These are phyloP conservation scores for Capronia americana DNA, from an alignment of 2,329 filamentous ascomycete genomes.

Conservation along the genomic window DNA sequence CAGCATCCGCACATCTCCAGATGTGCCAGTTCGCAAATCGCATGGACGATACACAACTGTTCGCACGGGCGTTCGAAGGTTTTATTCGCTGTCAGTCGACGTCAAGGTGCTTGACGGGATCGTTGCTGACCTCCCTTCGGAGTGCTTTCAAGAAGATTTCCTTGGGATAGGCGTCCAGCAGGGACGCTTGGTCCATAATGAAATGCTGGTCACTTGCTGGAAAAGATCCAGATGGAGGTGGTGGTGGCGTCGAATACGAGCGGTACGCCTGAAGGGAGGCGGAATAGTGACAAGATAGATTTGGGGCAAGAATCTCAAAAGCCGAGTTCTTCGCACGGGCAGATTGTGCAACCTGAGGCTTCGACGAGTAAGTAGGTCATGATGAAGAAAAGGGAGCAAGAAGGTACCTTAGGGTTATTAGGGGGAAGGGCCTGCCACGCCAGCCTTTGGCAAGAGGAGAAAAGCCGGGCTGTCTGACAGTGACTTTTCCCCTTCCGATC, in stretches of 20 bases:
- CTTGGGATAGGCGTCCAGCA: background rate
- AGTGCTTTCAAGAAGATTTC: background rate
- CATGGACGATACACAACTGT: background rate
- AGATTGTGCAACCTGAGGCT: background rate
- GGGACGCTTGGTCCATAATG: background rate
- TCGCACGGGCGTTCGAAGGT: background rate
- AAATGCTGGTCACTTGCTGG: background rate
- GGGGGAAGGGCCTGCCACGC: too few relatives aligned
- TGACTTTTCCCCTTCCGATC: too few relatives aligned
- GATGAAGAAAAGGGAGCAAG: background rate
- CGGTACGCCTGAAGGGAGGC: background rate
- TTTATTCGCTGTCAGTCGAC: constrained; percentile 2
- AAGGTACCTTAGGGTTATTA: background rate
- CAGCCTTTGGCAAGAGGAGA: background rate
- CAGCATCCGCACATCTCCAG: background rate
- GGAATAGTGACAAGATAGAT: background rate
- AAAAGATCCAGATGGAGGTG: background rate
- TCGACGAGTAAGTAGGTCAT: background rate
- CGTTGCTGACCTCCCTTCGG: background rate
- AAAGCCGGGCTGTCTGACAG: background rate
- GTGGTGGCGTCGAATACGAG: background rate
- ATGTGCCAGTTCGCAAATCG: background rate
- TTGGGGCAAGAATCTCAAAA: background rate
- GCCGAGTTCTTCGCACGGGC: background rate
- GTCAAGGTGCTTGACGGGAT: background rate